Conservation (phyloP, 228 moss, liverwort and hornwort species). For the Sphagnum fallax region DNA sequence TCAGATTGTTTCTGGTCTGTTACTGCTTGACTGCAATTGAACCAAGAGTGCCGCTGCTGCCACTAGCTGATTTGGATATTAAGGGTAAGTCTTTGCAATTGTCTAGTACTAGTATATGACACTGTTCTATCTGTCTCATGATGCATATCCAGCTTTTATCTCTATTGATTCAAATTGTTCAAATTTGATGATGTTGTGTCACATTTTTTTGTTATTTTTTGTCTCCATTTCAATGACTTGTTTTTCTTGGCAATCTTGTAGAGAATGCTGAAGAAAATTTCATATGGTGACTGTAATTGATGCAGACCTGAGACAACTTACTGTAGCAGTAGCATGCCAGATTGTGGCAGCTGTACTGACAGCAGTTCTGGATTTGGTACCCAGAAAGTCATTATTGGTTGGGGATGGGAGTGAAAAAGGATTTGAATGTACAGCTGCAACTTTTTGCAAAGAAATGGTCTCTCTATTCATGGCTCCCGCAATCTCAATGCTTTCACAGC, state of each 20-base stretch:
- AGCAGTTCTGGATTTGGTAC: constrained; percentile 26
- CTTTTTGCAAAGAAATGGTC: constrained; percentile 53
- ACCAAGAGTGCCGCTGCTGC: neutral
- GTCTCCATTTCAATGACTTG: no score
- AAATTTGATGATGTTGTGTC: no score
- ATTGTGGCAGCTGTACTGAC: constrained; percentile 44
- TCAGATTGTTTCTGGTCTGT: constrained; percentile 31
- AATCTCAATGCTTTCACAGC: constrained; percentile 46
- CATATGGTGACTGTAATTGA: neutral
- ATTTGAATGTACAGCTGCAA: constrained; percentile 10
- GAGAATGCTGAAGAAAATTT: neutral
- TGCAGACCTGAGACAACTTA: constrained; percentile 23
- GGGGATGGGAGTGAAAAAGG: constrained; percentile 15
- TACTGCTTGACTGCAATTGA: constrained; percentile 44
- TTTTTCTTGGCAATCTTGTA: no score
- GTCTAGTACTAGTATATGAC: constrained; percentile 3
- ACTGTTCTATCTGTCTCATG: neutral
- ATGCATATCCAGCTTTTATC: no score
- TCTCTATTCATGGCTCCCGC: constrained; percentile 52
- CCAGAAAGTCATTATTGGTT: constrained; percentile 6
- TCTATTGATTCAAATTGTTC: no score
- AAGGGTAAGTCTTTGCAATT: neutral
- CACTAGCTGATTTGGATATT: no score
- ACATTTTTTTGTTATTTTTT: no score
- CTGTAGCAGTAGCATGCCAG: constrained; percentile 48